Percentiles rank a stretch among this genome's conserved stretches.
These are phyloP conservation scores for Xylariales sp. DNA, from an alignment of 2,329 filamentous ascomycete species.

Conservation along the genomic window DNA sequence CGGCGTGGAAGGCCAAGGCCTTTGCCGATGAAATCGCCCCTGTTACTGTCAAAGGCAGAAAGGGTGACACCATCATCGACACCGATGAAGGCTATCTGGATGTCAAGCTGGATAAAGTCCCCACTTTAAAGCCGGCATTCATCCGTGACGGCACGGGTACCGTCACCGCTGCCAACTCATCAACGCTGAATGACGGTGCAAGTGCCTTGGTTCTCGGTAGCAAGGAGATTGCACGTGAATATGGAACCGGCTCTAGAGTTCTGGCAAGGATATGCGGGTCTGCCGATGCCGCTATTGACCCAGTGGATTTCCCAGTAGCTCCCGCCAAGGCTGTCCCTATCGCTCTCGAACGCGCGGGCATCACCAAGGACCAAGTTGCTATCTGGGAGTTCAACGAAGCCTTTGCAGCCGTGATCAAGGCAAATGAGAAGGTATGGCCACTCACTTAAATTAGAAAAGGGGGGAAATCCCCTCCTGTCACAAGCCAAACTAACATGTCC, in stretches of 20 bases:
- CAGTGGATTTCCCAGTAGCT: conserved; percentile 91
- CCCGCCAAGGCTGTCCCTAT: conserved; percentile 90
- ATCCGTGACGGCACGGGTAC: conserved; percentile 80
- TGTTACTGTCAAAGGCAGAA: conserved; percentile 78
- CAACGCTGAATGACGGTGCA: conserved; percentile 90
- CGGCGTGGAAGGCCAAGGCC: conserved; percentile 75
- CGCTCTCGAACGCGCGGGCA: conserved; percentile 81
- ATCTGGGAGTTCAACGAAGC: conserved; percentile 99
- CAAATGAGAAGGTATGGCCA: conserved; percentile 84
- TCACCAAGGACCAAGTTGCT: conserved; percentile 86
- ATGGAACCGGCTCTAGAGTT: conserved; percentile 71
- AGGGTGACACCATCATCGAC: conserved; percentile 74
- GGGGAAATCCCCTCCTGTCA: too few relatives aligned
- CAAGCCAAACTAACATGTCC: too few relatives aligned
- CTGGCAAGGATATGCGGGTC: conserved; percentile 82
- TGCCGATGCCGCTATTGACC: conserved; percentile 85
- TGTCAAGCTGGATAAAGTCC: conserved; percentile 80
- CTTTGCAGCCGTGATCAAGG: conserved; percentile 91
- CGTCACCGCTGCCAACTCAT: conserved; percentile 92
- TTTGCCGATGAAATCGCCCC: conserved; percentile 90
- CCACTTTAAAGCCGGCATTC: conserved; percentile 87
- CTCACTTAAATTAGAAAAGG: too few relatives aligned
- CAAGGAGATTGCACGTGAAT: conserved; percentile 75
- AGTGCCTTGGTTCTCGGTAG: conserved; percentile 83
- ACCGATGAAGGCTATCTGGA: conserved; percentile 88